Conservation (phyloP, 805 yeast species). For the Saccharomyces mikatae region DNA sequence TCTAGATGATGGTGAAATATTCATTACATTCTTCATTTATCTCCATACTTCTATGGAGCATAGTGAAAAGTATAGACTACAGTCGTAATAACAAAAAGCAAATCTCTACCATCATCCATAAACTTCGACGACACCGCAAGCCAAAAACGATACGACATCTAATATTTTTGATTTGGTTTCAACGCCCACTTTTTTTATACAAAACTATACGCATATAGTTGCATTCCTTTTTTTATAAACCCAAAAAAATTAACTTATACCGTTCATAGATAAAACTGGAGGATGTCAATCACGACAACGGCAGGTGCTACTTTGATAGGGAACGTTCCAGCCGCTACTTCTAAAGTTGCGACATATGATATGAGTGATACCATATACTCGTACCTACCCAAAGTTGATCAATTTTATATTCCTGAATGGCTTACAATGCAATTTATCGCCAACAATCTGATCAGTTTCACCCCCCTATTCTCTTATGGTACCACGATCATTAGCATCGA, state of each 20-base stretch:
- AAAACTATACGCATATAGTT: background rate
- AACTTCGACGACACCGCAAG: background rate
- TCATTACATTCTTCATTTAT: background rate
- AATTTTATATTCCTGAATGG: constrained; percentile 43
- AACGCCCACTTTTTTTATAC: background rate
- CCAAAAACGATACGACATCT: background rate
- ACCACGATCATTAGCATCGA: constrained; percentile 68
- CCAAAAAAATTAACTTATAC: background rate
- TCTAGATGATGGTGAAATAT: background rate
- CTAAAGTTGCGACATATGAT: background rate
- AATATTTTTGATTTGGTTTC: background rate
- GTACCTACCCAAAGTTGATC: constrained; percentile 34
- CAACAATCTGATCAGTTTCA: constrained; percentile 61
- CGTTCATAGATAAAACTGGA: background rate
- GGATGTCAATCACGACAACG: background rate
- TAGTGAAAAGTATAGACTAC: background rate
- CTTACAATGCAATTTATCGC: constrained; percentile 47
- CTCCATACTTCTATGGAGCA: background rate
- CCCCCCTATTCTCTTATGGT: constrained; percentile 84
- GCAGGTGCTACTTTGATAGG: constrained; percentile 1
- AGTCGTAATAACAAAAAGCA: background rate
- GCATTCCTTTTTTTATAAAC: background rate
- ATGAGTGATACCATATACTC: constrained; percentile 19
- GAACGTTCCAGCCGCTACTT: constrained; percentile 1
- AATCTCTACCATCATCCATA: background rate